A percentile compares a stretch with the other conserved stretches of the same genome.
These are phyloP conservation scores for Cicer pinnatifidum DNA, from an alignment of 306 rosid genomes.

Conservation along the genomic window DNA sequence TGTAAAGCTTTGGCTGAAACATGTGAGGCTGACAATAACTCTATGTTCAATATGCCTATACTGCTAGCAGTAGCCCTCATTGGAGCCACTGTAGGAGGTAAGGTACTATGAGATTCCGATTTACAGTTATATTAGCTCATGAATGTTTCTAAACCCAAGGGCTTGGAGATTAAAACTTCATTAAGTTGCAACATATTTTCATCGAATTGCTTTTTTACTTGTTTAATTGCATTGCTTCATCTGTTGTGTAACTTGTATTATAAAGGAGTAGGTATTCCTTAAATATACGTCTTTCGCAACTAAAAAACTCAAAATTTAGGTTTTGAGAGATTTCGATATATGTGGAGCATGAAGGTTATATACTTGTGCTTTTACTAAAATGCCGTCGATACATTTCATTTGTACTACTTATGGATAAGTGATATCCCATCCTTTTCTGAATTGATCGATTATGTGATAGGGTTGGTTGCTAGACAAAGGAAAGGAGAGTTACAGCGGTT, in stretches of 20 bases:
- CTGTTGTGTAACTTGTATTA: not conserved
- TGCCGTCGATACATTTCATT: conserved; percentile 16
- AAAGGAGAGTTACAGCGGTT: conserved; percentile 72
- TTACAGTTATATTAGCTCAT: conserved; percentile 20
- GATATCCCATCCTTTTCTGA: conserved; percentile 37
- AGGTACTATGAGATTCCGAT: conserved; percentile 43
- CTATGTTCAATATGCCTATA: conserved; percentile 82
- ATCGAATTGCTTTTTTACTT: conserved; percentile 16
- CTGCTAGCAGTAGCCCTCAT: conserved; percentile 82
- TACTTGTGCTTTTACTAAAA: conserved; percentile 3
- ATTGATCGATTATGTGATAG: conserved; percentile 47
- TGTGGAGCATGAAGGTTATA: conserved; percentile 16
- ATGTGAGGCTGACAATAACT: conserved; percentile 70
- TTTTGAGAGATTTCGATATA: conserved; percentile 6
- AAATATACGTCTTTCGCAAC: not conserved
- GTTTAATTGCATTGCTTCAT: conserved; percentile 13
- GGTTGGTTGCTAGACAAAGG: conserved; percentile 95
- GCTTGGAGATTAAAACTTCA: not conserved
- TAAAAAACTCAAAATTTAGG: conserved; percentile 3
- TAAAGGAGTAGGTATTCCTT: conserved; percentile 11
- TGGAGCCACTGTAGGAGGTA: conserved; percentile 99
- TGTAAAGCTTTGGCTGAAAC: conserved; percentile 82
- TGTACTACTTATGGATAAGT: not conserved
- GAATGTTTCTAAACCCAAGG: conserved; percentile 20
- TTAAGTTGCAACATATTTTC: not conserved